Evolutionary conservation across 2,329 filamentous ascomycete species (phyloP), one percentile per base, ranked within the genome.

Genomic region (Sphaerulina vaccinii): DNA sequence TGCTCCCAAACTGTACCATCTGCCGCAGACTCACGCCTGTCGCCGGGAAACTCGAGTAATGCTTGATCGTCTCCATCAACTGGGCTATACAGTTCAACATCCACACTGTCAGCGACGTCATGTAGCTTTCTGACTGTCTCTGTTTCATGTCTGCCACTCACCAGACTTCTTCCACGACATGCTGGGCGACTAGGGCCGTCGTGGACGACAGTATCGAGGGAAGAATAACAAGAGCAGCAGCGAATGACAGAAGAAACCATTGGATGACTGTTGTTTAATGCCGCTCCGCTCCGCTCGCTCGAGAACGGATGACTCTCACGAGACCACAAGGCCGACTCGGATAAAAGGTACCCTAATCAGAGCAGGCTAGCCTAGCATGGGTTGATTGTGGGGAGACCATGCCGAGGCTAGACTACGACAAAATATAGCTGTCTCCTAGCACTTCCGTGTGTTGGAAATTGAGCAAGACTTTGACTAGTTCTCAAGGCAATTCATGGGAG

Each of bases 1-100:
- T 88, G 77, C 96, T 90, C 68, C 92, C 92, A 72, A 97, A 97
- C 73, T 97, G 92, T 53, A 97, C 92, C 93, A 99, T 99, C 80
- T 99, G 93, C 71, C 93, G 84, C 73, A 99, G 80, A 70, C 91
- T 96, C 65, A 95, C 88, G 66, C 93, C 93, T 11, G 93, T 99
- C 56, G 93, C 93, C 60, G 93, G 93, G 73, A 97, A 99, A 74
- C 85, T 90, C 72, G 90, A 59, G 52, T 65, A 66, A 54, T 66
- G 64, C 57, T 65, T 65, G 60, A 66, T 66, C 50, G 64, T 63
- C 39, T 64, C 56, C 56, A 62, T 61, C 60, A 66, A 52, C 54
- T 62, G 59, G 29, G 62, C 59, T 58, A 35, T 52, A 53, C 46
- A 45, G 16, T 38, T 9, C 33, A 37, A 42, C 32, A 53, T 18